Evolutionary conservation across 2,329 filamentous ascomycete genomes (phyloP).

Genomic region (Venturia nashicola): DNA sequence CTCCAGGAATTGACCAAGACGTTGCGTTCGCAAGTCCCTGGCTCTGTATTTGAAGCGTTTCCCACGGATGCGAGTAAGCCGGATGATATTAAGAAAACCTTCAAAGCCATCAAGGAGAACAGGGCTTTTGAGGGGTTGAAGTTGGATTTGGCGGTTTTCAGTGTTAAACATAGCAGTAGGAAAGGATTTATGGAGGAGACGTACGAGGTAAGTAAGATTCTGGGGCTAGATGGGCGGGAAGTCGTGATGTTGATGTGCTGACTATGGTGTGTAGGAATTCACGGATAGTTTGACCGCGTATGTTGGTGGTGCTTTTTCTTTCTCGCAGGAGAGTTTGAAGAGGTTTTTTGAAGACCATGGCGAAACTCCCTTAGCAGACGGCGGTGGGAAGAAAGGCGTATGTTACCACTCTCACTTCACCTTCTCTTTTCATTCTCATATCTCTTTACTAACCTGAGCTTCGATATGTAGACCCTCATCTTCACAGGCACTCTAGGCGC

Average conservation of each 20-base stretch:
- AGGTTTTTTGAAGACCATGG: conserved; percentile 41
- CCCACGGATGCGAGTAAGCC: conserved; percentile 36
- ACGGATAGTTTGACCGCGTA: conserved; percentile 37
- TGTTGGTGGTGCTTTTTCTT: conserved; percentile 43
- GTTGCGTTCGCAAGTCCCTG: conserved; percentile 28
- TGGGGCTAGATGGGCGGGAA: no score
- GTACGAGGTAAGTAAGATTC: conserved; percentile 21
- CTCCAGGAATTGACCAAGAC: conserved; percentile 31
- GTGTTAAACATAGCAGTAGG: conserved; percentile 42
- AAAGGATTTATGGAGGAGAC: conserved; percentile 45
- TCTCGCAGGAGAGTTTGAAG: conserved; percentile 40
- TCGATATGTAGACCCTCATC: conserved; percentile 32
- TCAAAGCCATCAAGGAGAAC: conserved; percentile 37
- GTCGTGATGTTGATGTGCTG: no score
- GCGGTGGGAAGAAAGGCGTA: conserved; percentile 39
- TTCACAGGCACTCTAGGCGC: conserved; percentile 45
- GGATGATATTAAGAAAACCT: conserved; percentile 34
- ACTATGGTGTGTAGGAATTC: conserved; percentile 14
- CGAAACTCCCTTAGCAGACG: conserved; percentile 32
- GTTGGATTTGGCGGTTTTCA: conserved; percentile 41
- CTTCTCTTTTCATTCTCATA: background rate
- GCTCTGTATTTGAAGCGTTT: conserved; percentile 39
- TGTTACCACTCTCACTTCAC: conserved; percentile 6
- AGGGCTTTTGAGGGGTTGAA: conserved; percentile 37
- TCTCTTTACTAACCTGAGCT: background rate